Evolutionary conservation across 108 stramenopile genomes (phyloP), one percentile per base, ranked within the genome.

Genomic region (Cyclotella cryptica): DNA sequence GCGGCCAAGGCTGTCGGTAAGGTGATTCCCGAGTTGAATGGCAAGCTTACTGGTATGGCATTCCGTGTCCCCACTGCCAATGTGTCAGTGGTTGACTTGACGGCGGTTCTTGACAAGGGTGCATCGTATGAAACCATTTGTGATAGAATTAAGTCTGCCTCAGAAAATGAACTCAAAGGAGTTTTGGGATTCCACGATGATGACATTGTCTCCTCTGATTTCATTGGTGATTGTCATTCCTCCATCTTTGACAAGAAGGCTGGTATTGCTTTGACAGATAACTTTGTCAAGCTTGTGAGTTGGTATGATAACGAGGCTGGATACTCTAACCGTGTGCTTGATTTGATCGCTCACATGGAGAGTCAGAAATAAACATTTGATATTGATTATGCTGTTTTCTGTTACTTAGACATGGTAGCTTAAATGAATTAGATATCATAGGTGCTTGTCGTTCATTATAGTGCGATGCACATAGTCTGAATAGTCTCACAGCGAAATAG

Each of bases 1-100:
- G 99, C 99, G 57, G 99, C 99, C 88, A 98, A 98, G 95, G 99
- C 99, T 79, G 98, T 99, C 75, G 98, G 97, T 92, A 98, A 98
- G 96, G 99, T 99, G 80, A 99, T 99, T 84, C 99, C 99, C 73
- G 81, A 79, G 60, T 93, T 99, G 47, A 73, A 90, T 77, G 99
- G 99, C 86, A 98, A 99, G 95, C 96, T 99, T 73, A 99, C 98
- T 12, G 98, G 98, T 66, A 98, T 99, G 98, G 84, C 97, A 4
- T 98, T 99, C 95, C 97, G 98, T 78, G 98, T 99, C 28, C 98
- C 98, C 21, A 97, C 96, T 47, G 93, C 93, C 76, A 94, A 99
- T 71, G 98, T 99, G 45, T 97, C 97, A 28, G 97, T 98, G 49
- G 98, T 99, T 58, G 98, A 99, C 81, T 92, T 99, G 72, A 99